Conservation (phyloP, 176 grass and related monocot species). For the Ananas comosus region DNA sequence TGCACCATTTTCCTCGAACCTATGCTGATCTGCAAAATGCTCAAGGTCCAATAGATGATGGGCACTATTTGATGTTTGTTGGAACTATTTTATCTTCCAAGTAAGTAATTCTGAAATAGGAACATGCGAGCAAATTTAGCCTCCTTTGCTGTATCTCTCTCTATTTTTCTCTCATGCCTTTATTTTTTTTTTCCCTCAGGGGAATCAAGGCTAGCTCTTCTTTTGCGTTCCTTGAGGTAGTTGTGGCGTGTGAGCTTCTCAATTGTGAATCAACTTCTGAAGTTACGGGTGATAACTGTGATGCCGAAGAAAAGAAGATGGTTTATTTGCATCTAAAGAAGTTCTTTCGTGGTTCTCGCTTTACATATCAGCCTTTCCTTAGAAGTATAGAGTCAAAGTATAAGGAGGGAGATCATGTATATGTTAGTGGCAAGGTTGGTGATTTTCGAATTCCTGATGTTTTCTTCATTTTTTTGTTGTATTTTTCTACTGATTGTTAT, state of each 20-base stretch:
- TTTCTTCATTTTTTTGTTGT: background rate
- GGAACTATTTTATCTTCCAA: constrained; percentile 70
- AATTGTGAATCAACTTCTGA: constrained; percentile 35
- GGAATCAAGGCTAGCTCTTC: constrained; percentile 40
- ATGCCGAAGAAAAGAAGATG: constrained; percentile 42
- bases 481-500: constrained; percentile 8
- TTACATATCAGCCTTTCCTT: constrained; percentile 53
- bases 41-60: constrained; percentile 63
- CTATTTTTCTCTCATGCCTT: background rate
- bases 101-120: constrained; percentile 41
- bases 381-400: constrained; percentile 61
- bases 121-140: background rate
- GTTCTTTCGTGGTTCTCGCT: constrained; percentile 57
- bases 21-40: constrained; percentile 82
- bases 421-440: constrained; percentile 96
- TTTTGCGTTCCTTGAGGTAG: constrained; percentile 55
- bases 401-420: constrained; percentile 70
- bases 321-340: constrained; percentile 82
- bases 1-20: constrained; percentile 91
- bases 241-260: constrained; percentile 61
- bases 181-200: constrained; percentile 31
- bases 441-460: background rate
- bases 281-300: constrained; percentile 25
- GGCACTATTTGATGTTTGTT: constrained; percentile 77
- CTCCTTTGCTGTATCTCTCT: background rate